Base-by-base conservation (phyloP, 495 filamentous ascomycete genomes). In the Sporormia fimetaria region DNA sequence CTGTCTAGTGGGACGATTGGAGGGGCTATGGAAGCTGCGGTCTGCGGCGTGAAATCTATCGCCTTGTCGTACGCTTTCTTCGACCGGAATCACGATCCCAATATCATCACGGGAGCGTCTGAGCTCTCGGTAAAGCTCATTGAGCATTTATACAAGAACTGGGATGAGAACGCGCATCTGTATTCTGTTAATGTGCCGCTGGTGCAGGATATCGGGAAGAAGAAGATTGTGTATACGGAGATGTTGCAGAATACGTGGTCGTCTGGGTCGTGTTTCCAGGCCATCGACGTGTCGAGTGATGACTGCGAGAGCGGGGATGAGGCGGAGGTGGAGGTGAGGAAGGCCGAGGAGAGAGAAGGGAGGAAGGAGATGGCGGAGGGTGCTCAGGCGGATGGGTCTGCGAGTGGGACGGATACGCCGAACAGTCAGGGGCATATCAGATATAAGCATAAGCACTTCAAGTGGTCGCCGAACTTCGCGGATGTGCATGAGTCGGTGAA, bases 161-260 rank as follows among this genome's bases (percentile, higher is more conserved):
- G 88, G 87, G 74, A 68, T 0, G 56, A 63, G 1, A 76, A 73
- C 7, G 80, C 84, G 14, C 84, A 92, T 57, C 59, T 98, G 18
- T 96, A 92, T 54, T 76, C 69, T 10, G 73, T 95, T 29, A 98
- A 98, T 60, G 75, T 95, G 11, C 88, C 90, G 11, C 56, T 98
- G 25, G 57, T 82, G 46, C 69, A 78, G 36, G 74, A 74, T 21
- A 64, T 92, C 14, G 75, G 78, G 42, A 51, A 65, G 26, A 71
- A 65, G 5, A 83, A 83, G 59, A 67, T 87, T 9, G 50, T 90
- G 20, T 94, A 76, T 51, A 92, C 90, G 4, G 56, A 68, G 28
- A 80, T 94, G 72, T 62, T 98, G 49, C 78, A 90, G 61, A 98
- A 96, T 55, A 74, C 75, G 50, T 98, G 90, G 90, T 62, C 62